These are phyloP conservation scores for Porphyrellus cyaneotinctus DNA, from an alignment of 768 basidiomycete genomes.

Conservation along the genomic window DNA sequence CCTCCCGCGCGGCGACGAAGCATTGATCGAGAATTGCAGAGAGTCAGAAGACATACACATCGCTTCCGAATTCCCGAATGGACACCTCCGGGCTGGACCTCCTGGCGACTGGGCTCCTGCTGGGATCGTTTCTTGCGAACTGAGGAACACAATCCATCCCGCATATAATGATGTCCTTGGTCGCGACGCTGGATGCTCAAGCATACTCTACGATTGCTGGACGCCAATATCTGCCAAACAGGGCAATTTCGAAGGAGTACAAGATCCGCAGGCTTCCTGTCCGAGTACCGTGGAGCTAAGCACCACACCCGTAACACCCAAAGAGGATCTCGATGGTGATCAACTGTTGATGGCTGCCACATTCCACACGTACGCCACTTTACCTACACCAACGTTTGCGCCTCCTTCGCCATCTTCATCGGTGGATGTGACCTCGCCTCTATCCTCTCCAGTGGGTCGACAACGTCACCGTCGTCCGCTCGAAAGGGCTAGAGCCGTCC, in stretches of 20 bases:
- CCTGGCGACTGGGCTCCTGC: neutral
- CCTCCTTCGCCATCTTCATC: conserved; percentile 30
- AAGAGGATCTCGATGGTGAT: conserved; percentile 22
- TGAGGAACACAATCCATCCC: neutral
- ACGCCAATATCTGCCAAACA: neutral
- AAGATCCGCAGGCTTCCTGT: conserved; percentile 15
- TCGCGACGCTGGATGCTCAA: neutral
- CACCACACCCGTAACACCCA: conserved; percentile 4
- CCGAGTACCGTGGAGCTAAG: conserved; percentile 12
- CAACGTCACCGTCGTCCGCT: conserved; percentile 30
- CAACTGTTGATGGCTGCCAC: conserved; percentile 15
- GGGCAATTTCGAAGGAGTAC: neutral
- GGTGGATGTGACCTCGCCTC: conserved; percentile 21
- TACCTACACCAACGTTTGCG: conserved; percentile 26
- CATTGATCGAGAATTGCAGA: neutral
- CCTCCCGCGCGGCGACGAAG: neutral
- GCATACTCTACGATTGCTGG: neutral
- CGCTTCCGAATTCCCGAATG: neutral
- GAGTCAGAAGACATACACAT: conserved; percentile 1
- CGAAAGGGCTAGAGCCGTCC: conserved; percentile 32
- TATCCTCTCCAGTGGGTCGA: conserved; percentile 17
- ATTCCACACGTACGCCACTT: conserved; percentile 25
- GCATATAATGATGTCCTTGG: neutral
- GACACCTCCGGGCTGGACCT: neutral
- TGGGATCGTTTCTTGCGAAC: neutral